Conservation (phyloP, 176 grass and related monocot species). For the Zizania latifolia region DNA sequence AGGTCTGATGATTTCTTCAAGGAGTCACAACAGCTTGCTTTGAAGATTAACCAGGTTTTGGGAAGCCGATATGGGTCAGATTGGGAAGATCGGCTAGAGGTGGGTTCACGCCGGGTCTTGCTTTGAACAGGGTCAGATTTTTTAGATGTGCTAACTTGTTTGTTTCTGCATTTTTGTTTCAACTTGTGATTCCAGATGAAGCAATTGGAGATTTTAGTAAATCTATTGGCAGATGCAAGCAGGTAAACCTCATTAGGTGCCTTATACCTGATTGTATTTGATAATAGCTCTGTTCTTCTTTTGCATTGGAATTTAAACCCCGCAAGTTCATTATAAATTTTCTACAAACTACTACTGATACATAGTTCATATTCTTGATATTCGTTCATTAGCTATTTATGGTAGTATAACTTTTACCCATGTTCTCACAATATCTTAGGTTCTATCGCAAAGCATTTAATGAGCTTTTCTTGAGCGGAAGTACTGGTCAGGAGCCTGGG, state of each 20-base stretch:
- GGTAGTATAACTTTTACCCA: not conserved
- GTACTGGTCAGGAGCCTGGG: constrained; percentile 28
- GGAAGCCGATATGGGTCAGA: constrained; percentile 47
- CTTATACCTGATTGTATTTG: constrained; percentile 12
- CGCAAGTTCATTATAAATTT: not conserved
- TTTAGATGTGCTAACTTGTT: constrained; percentile 10
- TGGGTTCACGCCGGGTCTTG: constrained; percentile 15
- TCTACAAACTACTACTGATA: not conserved
- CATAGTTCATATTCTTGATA: not conserved
- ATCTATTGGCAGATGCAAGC: constrained; percentile 61
- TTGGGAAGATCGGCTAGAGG: constrained; percentile 76
- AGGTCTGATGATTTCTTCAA: constrained; percentile 73
- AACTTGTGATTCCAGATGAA: constrained; percentile 57
- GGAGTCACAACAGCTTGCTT: constrained; percentile 53
- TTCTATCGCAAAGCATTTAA: constrained; percentile 73
- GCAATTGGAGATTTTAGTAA: constrained; percentile 52
- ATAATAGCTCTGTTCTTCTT: not conserved
- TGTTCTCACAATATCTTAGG: constrained; percentile 32
- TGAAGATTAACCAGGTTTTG: constrained; percentile 45
- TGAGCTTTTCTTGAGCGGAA: constrained; percentile 61
- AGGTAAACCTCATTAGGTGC: constrained; percentile 34
- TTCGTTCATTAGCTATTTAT: not conserved
- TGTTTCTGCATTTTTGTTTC: constrained; percentile 20
- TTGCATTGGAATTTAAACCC: not conserved
- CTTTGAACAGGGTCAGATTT: not conserved